These are phyloP conservation scores for Exophiala oligosperma DNA, from an alignment of 2,329 filamentous ascomycete species.

Conservation along the genomic window DNA sequence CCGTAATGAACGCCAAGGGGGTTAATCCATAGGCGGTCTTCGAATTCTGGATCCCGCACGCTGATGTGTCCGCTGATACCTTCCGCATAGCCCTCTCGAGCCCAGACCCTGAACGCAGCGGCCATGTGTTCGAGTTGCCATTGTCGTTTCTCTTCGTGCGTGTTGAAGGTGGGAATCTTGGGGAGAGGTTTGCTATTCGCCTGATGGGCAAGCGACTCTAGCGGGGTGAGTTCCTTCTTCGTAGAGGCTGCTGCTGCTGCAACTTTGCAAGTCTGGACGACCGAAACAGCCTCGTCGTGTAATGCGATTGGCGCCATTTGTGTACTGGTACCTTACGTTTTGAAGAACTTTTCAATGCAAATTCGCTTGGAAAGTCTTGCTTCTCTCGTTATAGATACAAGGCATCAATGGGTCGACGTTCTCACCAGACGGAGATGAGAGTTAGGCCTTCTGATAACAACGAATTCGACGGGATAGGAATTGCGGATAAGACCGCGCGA, in stretches of 20 bases:
- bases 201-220: not conserved
- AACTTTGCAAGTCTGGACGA: not conserved
- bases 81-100: conserved; percentile 65
- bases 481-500: not conserved
- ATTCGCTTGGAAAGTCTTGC: not conserved
- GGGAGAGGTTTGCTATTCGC: not conserved
- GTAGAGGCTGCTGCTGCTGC: not conserved
- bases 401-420: too few relatives aligned
- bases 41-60: conserved; percentile 64
- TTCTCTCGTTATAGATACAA: not conserved
- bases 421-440: not conserved
- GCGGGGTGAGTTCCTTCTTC: not conserved
- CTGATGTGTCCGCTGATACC: conserved; percentile 69
- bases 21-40: conserved; percentile 67
- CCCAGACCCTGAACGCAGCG: conserved; percentile 66
- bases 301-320: not conserved
- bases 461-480: not conserved
- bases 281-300: not conserved
- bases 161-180: conserved; percentile 55
- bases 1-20: conserved; percentile 63
- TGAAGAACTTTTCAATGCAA: not conserved
- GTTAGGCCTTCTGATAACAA: not conserved
- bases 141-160: conserved; percentile 56
- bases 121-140: conserved; percentile 68
- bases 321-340: not conserved